phyloP scores from a whole-genome alignment of 495 filamentous ascomycete species.

The Cladorrhinum samala region DNA sequence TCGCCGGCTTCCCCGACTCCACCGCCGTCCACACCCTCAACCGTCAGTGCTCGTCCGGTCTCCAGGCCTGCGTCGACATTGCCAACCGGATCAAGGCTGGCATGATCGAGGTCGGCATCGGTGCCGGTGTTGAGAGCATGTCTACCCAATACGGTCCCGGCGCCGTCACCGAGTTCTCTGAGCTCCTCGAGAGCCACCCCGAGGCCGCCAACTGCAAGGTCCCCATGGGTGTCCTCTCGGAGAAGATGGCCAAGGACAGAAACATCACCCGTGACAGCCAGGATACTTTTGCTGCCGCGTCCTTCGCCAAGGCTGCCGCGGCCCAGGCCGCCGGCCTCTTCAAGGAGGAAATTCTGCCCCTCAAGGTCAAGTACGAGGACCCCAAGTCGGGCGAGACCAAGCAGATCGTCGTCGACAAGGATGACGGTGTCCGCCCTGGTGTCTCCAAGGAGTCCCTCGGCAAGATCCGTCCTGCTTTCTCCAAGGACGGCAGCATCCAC shows the following conservation, averaged over 20 bases:
- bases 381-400: conserved; percentile 86
- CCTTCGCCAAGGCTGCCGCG: conserved; percentile 80
- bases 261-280: conserved; percentile 65
- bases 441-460: conserved; percentile 79
- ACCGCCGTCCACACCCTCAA: conserved; percentile 81
- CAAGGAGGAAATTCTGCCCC: conserved; percentile 83
- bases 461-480: conserved; percentile 89
- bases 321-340: conserved; percentile 89
- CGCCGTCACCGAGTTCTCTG: conserved; percentile 91
- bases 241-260: conserved; percentile 87
- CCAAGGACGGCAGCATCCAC: conserved; percentile 86
- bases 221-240: conserved; percentile 90
- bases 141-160: conserved; percentile 81
- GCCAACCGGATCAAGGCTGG: conserved; percentile 81
- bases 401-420: conserved; percentile 73
- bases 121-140: conserved; percentile 98
- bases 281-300: conserved; percentile 82
- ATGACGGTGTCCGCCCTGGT: conserved; percentile 81
- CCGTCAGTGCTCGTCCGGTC: conserved; percentile 82
- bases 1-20: conserved; percentile 82
- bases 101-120: conserved; percentile 94
- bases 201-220: conserved; percentile 95
- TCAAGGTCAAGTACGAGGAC: conserved; percentile 78
- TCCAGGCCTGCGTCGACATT: conserved; percentile 88
- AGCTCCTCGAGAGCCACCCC: conserved; percentile 75